Evolutionary conservation across 176 grass and related monocot genomes (phyloP).

Genomic region (Eragrostis curvula): DNA sequence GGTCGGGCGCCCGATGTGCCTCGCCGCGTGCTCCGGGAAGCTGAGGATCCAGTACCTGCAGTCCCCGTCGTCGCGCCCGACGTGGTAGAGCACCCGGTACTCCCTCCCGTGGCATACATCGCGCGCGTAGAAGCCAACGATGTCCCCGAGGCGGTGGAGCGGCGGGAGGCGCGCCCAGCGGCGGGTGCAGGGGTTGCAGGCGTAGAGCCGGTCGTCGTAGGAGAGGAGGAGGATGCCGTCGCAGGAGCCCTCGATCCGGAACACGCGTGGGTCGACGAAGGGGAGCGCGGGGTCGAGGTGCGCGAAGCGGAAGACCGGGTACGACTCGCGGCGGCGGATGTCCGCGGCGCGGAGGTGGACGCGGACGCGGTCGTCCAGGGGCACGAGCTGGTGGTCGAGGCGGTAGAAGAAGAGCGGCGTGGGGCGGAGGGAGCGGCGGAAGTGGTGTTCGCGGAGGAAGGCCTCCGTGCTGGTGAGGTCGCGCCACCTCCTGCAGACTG

Average conservation of each 20-base stretch:
- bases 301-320: background rate
- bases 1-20: conserved; percentile 15
- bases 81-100: conserved; percentile 24
- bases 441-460: conserved; percentile 6
- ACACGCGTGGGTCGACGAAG: background rate
- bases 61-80: rapidly evolving
- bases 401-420: conserved; percentile 34
- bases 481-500: background rate
- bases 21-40: background rate
- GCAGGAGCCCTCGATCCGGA: conserved; percentile 31
- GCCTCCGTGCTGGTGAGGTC: background rate
- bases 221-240: conserved; percentile 26
- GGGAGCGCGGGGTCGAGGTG: background rate
- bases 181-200: conserved; percentile 36
- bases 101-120: background rate
- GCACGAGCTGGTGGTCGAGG: background rate
- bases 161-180: conserved; percentile 15
- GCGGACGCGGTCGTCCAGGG: background rate
- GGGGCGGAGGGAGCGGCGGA: background rate
- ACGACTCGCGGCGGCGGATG: background rate
- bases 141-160: background rate
- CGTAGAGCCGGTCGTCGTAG: background rate
- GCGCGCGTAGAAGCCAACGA: conserved; percentile 13
- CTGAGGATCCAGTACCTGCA: conserved; percentile 9
- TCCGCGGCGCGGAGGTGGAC: conserved; percentile 21